Evolutionary conservation across 2,329 filamentous ascomycete genomes (phyloP), one percentile per base, ranked within the genome.

Genomic region (Penicillium janthinellum): DNA sequence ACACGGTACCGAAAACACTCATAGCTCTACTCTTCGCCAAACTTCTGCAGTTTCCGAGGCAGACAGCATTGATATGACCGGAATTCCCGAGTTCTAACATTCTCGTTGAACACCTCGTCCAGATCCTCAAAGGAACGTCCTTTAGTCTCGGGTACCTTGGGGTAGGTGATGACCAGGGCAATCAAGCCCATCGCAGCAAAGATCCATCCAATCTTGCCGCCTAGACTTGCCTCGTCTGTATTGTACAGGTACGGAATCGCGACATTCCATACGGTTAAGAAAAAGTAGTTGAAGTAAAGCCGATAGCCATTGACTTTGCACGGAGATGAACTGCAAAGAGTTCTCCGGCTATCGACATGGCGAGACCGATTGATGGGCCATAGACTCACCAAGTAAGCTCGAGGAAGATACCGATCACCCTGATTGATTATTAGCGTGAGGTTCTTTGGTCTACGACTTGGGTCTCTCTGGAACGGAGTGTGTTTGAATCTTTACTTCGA

Each of bases 281-380:
- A 54, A n/a, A 59, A 59, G 47, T 59, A 59, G 17, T 59, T 59
- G 52, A 59, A 59, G 57, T 52, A 38, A 56, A 59, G 11, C 57
- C 52, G 17, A 59, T 44, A 14, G 47, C 57, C 57, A 59, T 59
- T 2, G 52, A 59, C 20, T 59, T 59, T 3, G 57, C 57, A 17
- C 57, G 57, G 31, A 59, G 47, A 38, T 47, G 57, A 8, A 59
- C 52, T 10, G 56, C 49, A 7, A 52, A 59, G 11, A 59, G 52
- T 34, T 56, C 57, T 20, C 57, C 57, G n/a, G 57, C 57, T 20
- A 56, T 56, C 4, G 57, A 47, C 57, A 59, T 59, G 5, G 57
- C 57, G 15, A 51, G 51, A 11, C 56, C 49, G 34, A 58, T 58
- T 3, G 56, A n/a, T 4, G 49, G 56, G 5, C 56, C 56, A n/a